Evolutionary conservation across 495 filamentous ascomycete genomes (phyloP), one percentile per base, ranked within the genome.

Genomic region (Parachaetomium inaequale): DNA sequence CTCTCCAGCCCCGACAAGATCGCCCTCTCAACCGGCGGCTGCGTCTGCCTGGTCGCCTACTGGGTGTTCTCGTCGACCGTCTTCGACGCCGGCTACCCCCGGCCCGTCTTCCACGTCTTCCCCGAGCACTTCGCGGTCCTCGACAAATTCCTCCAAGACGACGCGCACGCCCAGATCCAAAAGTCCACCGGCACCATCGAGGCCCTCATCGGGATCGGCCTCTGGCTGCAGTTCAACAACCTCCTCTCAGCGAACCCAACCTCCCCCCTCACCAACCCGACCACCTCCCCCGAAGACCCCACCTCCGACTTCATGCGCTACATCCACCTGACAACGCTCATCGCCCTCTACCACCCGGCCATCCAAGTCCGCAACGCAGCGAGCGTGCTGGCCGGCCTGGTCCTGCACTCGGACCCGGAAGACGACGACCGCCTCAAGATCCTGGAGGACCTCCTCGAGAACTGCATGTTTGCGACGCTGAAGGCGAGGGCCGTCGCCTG

Each of bases 401-500:
- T 96, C 38, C 79, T 98, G 1, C 90, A 92, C 72, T 82, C 83
- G 23, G 86, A 97, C 67, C 91, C 92, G 1, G 84, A 85, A 2
- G 82, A 88, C 46, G 72, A 83, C 0, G 81, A 84, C 31, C 83
- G 92, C 2, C 82, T 95, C 43, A 83, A 86, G 5, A 88, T 96
- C 60, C 88, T 98, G 12, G 82, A 85, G 46, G 87, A 90, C 50
- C 87, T 93, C 4, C 79, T 98, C 29, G 87, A 94, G 72, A 84
- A 96, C 63, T 89, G 88, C 65, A 86, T 88, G 7, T 90, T 85
- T 68, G 82, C 89, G 26, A 82, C 88, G 3, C 81, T 94, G 47
- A 92, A 91, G 65, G 92, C 88, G 15, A 87, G 85, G 57, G 92
- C 93, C 0, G 83, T 98, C 12, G 82, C 84, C 26, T 97, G 95